Evolutionary conservation across 345 rosid genomes (phyloP), one percentile per base, ranked within the genome.

Genomic region (Eucalyptus camaldulensis): DNA sequence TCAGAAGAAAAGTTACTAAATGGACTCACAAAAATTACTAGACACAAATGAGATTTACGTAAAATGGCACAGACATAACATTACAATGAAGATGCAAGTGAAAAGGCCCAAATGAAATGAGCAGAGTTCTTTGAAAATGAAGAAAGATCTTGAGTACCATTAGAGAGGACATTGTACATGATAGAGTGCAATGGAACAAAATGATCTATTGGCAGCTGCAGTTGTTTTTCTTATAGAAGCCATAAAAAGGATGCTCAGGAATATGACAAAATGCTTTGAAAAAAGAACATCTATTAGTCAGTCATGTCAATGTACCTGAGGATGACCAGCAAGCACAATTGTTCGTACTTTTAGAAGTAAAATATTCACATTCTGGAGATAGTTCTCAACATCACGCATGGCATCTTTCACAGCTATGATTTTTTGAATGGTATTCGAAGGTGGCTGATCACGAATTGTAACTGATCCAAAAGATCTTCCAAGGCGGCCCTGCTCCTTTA

Each of bases 361-460:
- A 56, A 97, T 98, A 90, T 97, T 97, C 89, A 97, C 89, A 90
- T 94, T 96, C 95, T 97, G 99, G 88, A 96, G 96, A 92, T 90
- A 94, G 89, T 91, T 92, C 93, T 97, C 99, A 89, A 97, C 92
- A 88, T 95, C 97, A 67, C 91, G 97, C 98, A 97, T 95, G 49
- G 99, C 99, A 90, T 97, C 97, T 93, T 96, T 97, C 31, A 97
- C 89, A 80, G 99, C 99, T 86, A 97, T 93, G 40, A 97, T 96
- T 93, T 97, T 96, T 88, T 97, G 96, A 88, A 97, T 94, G 69
- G 99, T 97, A 92, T 97, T 97, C 88, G 99, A 97, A 89, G 99
- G 97, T 83, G 99, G 99, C 91, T 97, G 99, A 93, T 97, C 99
- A 89, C 92, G 93, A 88, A 97, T 95, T 6, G 96, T 96, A 90